phyloP scores from a whole-genome alignment of 1,139 yeast species.

The Cylindricascospora bacillispora region DNA sequence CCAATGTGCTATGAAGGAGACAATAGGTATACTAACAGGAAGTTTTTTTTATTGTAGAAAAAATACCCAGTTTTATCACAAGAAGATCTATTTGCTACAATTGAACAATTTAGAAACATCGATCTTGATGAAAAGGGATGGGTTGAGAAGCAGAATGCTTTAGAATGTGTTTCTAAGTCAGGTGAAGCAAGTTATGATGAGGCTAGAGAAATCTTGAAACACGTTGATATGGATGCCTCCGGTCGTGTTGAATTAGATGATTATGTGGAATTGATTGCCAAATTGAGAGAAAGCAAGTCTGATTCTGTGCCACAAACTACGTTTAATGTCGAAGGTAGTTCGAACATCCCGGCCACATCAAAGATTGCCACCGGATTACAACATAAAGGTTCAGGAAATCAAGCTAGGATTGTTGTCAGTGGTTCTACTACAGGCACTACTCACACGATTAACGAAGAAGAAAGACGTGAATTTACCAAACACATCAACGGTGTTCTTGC shows the following conservation, averaged over 20 bases:
- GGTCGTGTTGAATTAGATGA: conserved; percentile 97
- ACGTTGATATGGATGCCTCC: conserved; percentile 87
- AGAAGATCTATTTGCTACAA: conserved; percentile 70
- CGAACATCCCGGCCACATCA: conserved; percentile 12
- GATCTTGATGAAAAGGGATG: conserved; percentile 93
- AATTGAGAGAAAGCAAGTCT: conserved; percentile 37
- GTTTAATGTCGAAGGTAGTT: conserved; percentile 13
- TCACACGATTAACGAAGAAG: conserved; percentile 95
- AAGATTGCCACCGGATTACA: conserved; percentile 28
- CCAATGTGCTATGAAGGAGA: too few species aligned
- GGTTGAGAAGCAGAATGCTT: conserved; percentile 82
- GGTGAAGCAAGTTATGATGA: conserved; percentile 83
- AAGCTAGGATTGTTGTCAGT: conserved; percentile 63
- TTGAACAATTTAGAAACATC: conserved; percentile 70
- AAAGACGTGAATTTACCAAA: conserved; percentile 86
- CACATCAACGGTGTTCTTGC: conserved; percentile 86
- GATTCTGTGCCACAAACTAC: conserved; percentile 27
- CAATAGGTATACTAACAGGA: too few species aligned
- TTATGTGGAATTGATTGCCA: conserved; percentile 74
- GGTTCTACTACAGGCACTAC: conserved; percentile 87
- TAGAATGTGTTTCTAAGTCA: conserved; percentile 65
- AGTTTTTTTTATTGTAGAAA: conserved; percentile 46
- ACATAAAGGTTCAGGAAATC: conserved; percentile 39
- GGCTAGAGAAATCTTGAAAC: conserved; percentile 84
- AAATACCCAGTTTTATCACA: conserved; percentile 80